Conservation (phyloP, 495 filamentous ascomycete genomes). For the Neurospora tetrasperma region DNA sequence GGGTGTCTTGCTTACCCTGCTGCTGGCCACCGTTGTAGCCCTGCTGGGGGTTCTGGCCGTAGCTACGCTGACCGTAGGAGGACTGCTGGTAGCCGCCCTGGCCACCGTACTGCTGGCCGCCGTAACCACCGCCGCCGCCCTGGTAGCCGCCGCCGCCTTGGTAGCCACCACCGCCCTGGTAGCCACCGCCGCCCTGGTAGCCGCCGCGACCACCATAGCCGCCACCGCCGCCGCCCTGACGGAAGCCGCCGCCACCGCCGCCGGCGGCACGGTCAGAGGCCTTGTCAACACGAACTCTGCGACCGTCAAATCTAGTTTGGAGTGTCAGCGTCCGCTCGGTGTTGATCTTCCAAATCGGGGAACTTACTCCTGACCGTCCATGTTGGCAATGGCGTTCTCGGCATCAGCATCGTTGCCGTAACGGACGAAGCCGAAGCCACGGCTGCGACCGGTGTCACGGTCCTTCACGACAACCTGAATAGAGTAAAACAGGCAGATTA, state of each 20-base stretch:
- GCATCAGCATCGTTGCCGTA: slow-evolving; percentile 77
- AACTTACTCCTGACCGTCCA: slow-evolving; percentile 92
- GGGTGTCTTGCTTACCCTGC: slow-evolving; percentile 1
- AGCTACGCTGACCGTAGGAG: slow-evolving; percentile 4
- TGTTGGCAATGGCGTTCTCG: slow-evolving; percentile 62
- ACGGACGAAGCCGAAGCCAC: slow-evolving; percentile 94
- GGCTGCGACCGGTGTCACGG: slow-evolving; percentile 88
- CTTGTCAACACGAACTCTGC: slow-evolving; percentile 90
- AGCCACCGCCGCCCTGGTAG: slow-evolving; percentile 11
- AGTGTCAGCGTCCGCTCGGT: slow-evolving; percentile 10
- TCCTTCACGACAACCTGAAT: slow-evolving; percentile 91
- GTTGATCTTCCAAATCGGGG: neutral
- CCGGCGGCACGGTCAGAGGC: slow-evolving; percentile 65
- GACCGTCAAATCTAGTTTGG: slow-evolving; percentile 76
- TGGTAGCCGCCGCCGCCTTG: slow-evolving; percentile 15
- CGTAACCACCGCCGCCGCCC: neutral
- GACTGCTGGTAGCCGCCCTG: neutral
- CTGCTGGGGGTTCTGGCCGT: neutral
- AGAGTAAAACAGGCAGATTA: slow-evolving; percentile 8
- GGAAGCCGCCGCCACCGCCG: slow-evolving; percentile 31
- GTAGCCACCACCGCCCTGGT: slow-evolving; percentile 9
- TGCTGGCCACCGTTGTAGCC: neutral
- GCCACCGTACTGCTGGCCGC: neutral
- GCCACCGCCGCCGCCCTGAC: slow-evolving; percentile 30
- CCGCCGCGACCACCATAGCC: slow-evolving; percentile 9